These are phyloP conservation scores for Gymnopilus junonius DNA, from an alignment of 768 basidiomycete genomes.

Conservation along the genomic window DNA sequence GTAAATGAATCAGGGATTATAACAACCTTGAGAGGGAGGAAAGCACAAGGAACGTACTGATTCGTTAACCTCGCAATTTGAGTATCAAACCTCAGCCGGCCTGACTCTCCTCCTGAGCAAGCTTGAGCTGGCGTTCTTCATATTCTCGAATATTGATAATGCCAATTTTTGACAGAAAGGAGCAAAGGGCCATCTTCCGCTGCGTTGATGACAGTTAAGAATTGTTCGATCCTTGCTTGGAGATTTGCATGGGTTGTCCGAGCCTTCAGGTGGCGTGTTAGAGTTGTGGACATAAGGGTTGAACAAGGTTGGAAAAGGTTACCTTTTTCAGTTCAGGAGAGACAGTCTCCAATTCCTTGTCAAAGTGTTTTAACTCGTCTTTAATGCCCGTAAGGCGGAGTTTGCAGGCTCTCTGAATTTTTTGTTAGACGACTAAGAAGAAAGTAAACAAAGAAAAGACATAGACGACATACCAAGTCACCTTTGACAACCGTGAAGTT, in stretches of 20 bases:
- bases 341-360: conserved; percentile 68
- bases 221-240: conserved; percentile 53
- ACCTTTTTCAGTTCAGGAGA: conserved; percentile 78
- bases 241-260: conserved; percentile 56
- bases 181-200: conserved; percentile 80
- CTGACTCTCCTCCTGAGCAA: conserved; percentile 87
- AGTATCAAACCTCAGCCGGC: conserved; percentile 82
- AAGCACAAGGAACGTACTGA: conserved; percentile 65
- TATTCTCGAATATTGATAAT: conserved; percentile 89
- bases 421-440: conserved; percentile 29
- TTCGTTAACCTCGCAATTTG: conserved; percentile 87
- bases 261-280: conserved; percentile 41
- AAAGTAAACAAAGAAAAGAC: neutral
- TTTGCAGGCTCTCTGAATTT: conserved; percentile 77
- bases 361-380: conserved; percentile 83
- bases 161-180: conserved; percentile 81
- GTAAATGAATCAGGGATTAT: neutral
- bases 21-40: neutral
- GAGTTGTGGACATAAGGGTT: too few species aligned
- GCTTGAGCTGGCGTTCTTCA: conserved; percentile 88
- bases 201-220: conserved; percentile 63
- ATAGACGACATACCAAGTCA: conserved; percentile 65
- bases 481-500: conserved; percentile 74
- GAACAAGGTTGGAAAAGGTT: neutral
- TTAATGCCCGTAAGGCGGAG: conserved; percentile 77